Evolutionary conservation across 768 basidiomycete genomes (phyloP), one percentile per base, ranked within the genome.

Genomic region (Leucocoprinus sp.): DNA sequence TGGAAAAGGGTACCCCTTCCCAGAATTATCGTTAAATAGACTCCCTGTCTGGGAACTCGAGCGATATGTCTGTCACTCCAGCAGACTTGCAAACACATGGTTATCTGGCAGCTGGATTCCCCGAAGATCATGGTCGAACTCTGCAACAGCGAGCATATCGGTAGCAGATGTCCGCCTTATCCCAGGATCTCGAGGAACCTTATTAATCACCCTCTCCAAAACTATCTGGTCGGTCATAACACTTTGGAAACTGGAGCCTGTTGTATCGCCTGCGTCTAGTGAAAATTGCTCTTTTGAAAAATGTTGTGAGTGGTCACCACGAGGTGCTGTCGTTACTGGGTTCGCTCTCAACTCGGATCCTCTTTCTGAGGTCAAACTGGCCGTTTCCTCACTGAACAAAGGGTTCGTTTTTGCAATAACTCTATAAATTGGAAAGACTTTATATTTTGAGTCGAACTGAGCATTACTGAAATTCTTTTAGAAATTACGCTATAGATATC

Each of bases 171-270:
- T 83, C 12, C 71, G 65, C 11, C 76, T 84, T 52, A 45, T 83
- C 0, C 73, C 71, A 6, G 70, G 70, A 4, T 59, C 59, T 29
- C 67, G 59, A 1, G 68, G 64, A 5, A 62, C 57, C 35, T 69
- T 74, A 58, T 42, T 84, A 3, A 41, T 81, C 45, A 75, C 75
- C 5, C 66, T 78, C 7, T 78, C 77, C 3, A 74, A 74, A 49
- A 67, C 70, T 5, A 72, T 84, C 40, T 84, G 82, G 82, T 76
- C 76, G 31, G 63, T 67, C 14, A 52, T 84, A 37, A 64, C 68
- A 1, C 53, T 80, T 15, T 82, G 82, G 77, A 68, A 76, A 44
- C 52, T 76, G 18, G 50, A 56, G 7, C 56, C 60, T 11, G 49
- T 40, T 14, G 27, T 40, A 4, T 50, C 59, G 19, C 48, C 53